phyloP scores from a whole-genome alignment of 305 asterid species.

The Striga hermonthica region DNA sequence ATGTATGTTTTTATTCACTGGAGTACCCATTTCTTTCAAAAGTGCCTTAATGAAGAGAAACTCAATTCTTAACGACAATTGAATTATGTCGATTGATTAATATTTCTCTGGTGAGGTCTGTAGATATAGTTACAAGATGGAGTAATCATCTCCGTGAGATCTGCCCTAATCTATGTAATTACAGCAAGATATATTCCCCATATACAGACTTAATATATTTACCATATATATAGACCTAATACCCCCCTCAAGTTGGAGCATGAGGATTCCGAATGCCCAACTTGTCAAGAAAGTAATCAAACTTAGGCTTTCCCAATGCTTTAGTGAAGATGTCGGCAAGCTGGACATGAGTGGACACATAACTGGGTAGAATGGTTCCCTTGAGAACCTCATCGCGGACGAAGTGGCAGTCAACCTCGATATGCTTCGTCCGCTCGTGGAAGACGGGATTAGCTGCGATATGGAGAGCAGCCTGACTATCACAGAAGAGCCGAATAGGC shows the following conservation, averaged over 20 bases:
- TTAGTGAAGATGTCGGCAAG: conserved; percentile 24
- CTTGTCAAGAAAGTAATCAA: conserved; percentile 14
- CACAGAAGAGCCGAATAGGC: not conserved
- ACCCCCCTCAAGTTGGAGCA: conserved; percentile 33
- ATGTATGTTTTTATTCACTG: too few relatives aligned
- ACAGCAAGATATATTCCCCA: too few relatives aligned
- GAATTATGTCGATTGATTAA: too few relatives aligned
- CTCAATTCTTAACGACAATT: too few relatives aligned
- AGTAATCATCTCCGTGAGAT: too few relatives aligned
- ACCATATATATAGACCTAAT: too few relatives aligned
- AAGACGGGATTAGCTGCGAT: not conserved
- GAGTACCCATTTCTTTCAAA: too few relatives aligned
- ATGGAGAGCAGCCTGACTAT: not conserved
- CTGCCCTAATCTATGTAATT: too few relatives aligned
- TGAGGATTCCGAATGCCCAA: conserved; percentile 23
- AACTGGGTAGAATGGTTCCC: not conserved
- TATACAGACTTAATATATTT: too few relatives aligned
- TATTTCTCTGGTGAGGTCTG: too few relatives aligned
- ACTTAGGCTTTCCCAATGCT: conserved; percentile 13
- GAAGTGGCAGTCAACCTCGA: not conserved
- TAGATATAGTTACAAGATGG: too few relatives aligned
- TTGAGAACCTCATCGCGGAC: not conserved
- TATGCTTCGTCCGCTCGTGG: not conserved
- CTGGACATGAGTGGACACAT: not conserved
- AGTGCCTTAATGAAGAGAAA: too few relatives aligned